These are phyloP conservation scores for Paracamarosporium sp. DNA, from an alignment of 2,329 filamentous ascomycete genomes.

Conservation along the genomic window DNA sequence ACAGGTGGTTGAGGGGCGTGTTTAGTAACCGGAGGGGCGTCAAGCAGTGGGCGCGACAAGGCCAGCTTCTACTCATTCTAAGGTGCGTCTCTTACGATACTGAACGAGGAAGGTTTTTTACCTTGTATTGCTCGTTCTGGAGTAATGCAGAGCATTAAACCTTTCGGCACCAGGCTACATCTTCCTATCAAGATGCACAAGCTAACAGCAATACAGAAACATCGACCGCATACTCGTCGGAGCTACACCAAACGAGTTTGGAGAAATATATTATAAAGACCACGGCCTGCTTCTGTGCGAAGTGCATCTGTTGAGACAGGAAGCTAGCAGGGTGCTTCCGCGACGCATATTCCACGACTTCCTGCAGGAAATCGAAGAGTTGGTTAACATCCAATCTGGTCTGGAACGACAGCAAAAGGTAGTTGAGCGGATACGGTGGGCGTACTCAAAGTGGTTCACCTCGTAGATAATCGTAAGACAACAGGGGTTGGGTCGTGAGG, in stretches of 20 bases:
- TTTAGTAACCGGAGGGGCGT: conserved; percentile 76
- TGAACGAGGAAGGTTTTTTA: too few relatives aligned
- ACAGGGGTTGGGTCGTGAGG: too few relatives aligned
- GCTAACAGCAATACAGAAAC: conserved; percentile 58
- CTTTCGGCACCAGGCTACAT: too few relatives aligned
- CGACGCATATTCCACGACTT: conserved; percentile 82
- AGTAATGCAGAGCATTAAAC: too few relatives aligned
- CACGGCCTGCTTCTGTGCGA: conserved; percentile 91
- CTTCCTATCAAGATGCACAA: too few relatives aligned
- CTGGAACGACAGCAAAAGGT: conserved; percentile 80
- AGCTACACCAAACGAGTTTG: conserved; percentile 69
- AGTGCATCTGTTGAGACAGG: conserved; percentile 78
- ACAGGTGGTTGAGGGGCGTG: conserved; percentile 73
- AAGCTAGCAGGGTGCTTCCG: conserved; percentile 73
- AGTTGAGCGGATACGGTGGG: conserved; percentile 86
- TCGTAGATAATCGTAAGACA: conserved; percentile 11
- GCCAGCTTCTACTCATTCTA: conserved; percentile 77
- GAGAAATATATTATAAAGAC: conserved; percentile 86
- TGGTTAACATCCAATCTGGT: conserved; percentile 80
- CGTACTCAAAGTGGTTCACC: conserved; percentile 76
- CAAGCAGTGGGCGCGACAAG: conserved; percentile 68
- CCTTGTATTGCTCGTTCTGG: too few relatives aligned
- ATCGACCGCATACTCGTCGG: conserved; percentile 72
- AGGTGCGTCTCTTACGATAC: conserved; percentile 53
- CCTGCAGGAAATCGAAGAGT: conserved; percentile 82